phyloP scores from a whole-genome alignment of 441 rosid genomes.

The Isatis lusitanica region DNA sequence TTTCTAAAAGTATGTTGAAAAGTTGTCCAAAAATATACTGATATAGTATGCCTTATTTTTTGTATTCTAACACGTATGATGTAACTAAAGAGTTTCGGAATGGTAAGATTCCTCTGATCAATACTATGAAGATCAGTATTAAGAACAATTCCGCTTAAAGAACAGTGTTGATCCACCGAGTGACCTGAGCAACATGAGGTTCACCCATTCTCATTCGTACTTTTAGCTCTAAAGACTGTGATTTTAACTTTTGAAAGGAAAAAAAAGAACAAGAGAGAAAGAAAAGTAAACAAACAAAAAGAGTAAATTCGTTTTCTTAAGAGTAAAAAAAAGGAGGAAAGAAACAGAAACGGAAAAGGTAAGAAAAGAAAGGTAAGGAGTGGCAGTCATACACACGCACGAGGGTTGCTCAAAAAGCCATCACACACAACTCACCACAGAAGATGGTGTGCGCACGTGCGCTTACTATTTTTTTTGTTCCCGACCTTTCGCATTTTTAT shows the following conservation, averaged over 20 bases:
- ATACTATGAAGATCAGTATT: no score
- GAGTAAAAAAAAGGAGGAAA: background rate
- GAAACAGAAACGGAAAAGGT: background rate
- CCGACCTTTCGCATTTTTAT: background rate
- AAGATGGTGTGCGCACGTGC: conserved; percentile 33
- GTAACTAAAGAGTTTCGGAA: no score
- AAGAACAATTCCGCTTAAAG: no score
- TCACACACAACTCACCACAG: conserved; percentile 14
- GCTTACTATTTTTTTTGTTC: background rate
- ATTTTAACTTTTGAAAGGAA: background rate
- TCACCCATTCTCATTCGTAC: background rate
- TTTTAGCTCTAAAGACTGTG: background rate
- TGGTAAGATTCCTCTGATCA: no score
- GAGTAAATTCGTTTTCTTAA: background rate
- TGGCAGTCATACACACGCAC: conserved; percentile 22
- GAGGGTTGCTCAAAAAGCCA: conserved; percentile 24
- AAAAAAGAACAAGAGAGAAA: background rate
- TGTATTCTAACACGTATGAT: no score
- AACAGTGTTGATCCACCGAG: background rate
- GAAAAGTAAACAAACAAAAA: no score
- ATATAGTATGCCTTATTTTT: no score
- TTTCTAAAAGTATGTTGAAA: no score
- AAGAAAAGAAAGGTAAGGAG: conserved; percentile 9
- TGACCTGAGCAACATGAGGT: background rate
- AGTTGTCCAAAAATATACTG: no score